phyloP scores from a whole-genome alignment of 257 asterid genomes.

The Dorcoceras hygrometricum region DNA sequence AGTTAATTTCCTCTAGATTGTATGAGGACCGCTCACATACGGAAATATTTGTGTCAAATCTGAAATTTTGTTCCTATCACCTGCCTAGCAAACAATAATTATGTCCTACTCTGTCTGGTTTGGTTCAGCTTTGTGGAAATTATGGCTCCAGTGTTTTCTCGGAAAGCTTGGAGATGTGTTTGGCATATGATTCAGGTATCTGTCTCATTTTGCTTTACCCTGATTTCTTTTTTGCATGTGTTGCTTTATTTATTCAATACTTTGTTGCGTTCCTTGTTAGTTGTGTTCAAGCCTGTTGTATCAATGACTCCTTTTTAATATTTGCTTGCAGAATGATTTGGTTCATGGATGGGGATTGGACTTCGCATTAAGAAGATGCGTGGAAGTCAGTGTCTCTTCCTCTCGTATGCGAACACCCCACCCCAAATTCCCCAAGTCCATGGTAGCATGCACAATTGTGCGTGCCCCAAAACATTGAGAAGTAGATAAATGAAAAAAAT shows the following conservation, averaged over 20 bases:
- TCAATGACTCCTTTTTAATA: not conserved
- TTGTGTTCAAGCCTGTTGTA: not conserved
- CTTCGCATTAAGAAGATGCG: conserved; percentile 46
- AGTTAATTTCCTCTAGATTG: not conserved
- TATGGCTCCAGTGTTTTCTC: conserved; percentile 60
- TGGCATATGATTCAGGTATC: conserved; percentile 59
- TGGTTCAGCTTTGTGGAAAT: conserved; percentile 44
- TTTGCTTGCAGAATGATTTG: conserved; percentile 40
- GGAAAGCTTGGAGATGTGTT: conserved; percentile 51
- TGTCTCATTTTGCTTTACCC: not conserved
- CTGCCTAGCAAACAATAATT: not conserved
- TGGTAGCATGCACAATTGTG: not conserved
- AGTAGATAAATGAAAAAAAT: not conserved
- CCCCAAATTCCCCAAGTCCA: not conserved
- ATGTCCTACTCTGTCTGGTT: not conserved
- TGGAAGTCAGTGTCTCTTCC: conserved; percentile 32
- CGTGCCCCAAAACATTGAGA: not conserved
- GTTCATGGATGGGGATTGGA: conserved; percentile 60
- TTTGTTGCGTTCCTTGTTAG: not conserved
- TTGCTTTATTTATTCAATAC: not conserved
- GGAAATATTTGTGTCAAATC: not conserved
- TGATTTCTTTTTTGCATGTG: not conserved
- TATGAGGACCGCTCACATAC: not conserved
- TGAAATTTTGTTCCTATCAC: not conserved
- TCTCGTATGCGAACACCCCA: not conserved